Evolutionary conservation across 2,329 filamentous ascomycete genomes (phyloP), one percentile per base, ranked within the genome.

Genomic region (Phialocephala subalpina): DNA sequence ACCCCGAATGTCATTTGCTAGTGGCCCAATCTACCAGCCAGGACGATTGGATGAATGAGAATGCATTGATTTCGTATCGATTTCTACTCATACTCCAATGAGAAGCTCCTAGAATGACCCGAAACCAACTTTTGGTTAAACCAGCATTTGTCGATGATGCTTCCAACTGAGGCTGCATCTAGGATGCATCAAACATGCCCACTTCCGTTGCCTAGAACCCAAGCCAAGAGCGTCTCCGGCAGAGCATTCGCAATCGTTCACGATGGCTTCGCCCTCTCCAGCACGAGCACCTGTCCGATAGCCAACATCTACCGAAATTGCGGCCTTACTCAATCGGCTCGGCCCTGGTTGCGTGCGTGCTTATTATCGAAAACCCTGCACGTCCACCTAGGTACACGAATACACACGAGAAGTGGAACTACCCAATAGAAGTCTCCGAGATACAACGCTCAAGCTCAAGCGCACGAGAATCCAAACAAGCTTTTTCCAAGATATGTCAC

Each of bases 401-500:
- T 33, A 33, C 29, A 33, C 4, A 4, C 29, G 29, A 5, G 29
- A n/a, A n/a, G n/a, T n/a, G n/a, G n/a, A 38, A 38, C 7, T 38
- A 38, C 35, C 14, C 35, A 38, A 7, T 38, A 38, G 29, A 9
- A 33, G 29, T 33, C 9, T 33, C 29, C 29, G 29, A 33, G 29
- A 33, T 33, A 5, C 29, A 33, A 9, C 4, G 9, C 29, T n/a
- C n/a, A n/a, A n/a, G 38, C 12, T 42, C 38, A 42, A 42, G 38
- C 12, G 14, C 18, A 14, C 38, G 5, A 14, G 45, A 5, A 33
- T 33, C 11, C 4, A 25, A n/a, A 49, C 45, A 49, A 49, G 45
- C 45, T 49, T 49, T n/a, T 25, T 49, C 45, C 45, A 49, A 49
- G 45, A 49, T 4, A 22, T 49, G 45, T 49, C 45, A 49, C 45